Evolutionary conservation across 345 rosid genomes (phyloP).

Genomic region (Acer saccharum): DNA sequence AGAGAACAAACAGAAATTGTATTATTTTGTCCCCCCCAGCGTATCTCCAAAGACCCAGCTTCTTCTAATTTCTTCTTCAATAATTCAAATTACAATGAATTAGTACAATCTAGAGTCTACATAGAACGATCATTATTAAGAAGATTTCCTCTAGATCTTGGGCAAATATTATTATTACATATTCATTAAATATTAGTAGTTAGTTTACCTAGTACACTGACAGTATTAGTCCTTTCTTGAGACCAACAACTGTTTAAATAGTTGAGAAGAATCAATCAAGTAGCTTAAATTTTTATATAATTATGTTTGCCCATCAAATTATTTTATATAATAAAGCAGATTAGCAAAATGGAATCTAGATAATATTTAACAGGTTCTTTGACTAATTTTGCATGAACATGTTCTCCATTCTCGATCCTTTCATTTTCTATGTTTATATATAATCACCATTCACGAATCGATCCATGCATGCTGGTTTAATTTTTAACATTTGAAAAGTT

Average conservation of each 20-base stretch:
- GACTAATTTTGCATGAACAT: neutral
- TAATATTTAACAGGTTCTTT: neutral
- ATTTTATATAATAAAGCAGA: neutral
- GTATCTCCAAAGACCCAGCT: neutral
- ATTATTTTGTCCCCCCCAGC: neutral
- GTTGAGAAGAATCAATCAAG: neutral
- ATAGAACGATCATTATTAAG: neutral
- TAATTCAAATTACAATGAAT: neutral
- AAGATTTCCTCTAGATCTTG: too few species aligned
- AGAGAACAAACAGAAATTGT: neutral
- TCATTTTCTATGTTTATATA: neutral
- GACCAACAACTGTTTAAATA: neutral
- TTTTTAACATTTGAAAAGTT: neutral
- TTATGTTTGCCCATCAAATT: neutral
- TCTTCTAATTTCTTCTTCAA: slow-evolving; percentile 1
- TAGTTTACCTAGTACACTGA: slow-evolving; percentile 2
- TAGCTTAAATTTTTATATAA: neutral
- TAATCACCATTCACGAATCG: neutral
- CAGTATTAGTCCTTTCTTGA: neutral
- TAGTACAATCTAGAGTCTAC: neutral
- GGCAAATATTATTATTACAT: neutral
- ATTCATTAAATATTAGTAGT: neutral
- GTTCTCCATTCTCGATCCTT: neutral
- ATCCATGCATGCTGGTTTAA: too few species aligned
- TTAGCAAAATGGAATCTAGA: neutral